phyloP scores from a whole-genome alignment of 768 basidiomycete species.

The Amanita polypyramis region DNA sequence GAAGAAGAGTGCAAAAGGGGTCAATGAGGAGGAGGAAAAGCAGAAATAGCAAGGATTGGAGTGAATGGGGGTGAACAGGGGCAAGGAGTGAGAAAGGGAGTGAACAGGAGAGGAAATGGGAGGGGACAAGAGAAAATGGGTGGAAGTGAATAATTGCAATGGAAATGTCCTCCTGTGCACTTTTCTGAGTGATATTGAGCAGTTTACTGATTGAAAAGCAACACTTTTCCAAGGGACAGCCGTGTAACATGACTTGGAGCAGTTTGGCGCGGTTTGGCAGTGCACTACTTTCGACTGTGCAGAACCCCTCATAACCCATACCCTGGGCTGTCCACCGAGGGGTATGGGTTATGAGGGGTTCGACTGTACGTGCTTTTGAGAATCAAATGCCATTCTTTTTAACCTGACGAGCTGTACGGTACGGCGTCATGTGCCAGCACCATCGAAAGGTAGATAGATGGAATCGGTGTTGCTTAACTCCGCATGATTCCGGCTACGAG shows the following conservation, averaged over 20 bases:
- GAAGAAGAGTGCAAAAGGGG: not conserved
- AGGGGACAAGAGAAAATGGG: not conserved
- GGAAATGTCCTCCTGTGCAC: not conserved
- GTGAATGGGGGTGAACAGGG: not conserved
- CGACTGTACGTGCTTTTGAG: no score
- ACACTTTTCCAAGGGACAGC: not conserved
- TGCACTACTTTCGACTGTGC: slow-evolving; percentile 1
- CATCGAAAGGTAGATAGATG: no score
- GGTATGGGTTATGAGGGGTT: no score
- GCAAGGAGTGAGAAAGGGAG: not conserved
- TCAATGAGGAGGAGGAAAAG: not conserved
- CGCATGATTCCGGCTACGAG: no score
- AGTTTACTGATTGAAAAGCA: not conserved
- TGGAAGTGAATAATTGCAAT: not conserved
- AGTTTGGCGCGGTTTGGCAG: not conserved
- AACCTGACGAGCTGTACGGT: no score
- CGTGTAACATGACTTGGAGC: not conserved
- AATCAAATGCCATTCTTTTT: no score
- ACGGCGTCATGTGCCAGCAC: no score
- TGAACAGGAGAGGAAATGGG: not conserved
- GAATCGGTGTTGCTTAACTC: no score
- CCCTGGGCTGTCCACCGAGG: no score
- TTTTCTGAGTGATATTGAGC: slow-evolving; percentile 1
- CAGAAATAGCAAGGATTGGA: not conserved
- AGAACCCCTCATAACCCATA: no score